Conservation (phyloP, 1,284 basidiomycete species). For the Ganoderma boninense region DNA sequence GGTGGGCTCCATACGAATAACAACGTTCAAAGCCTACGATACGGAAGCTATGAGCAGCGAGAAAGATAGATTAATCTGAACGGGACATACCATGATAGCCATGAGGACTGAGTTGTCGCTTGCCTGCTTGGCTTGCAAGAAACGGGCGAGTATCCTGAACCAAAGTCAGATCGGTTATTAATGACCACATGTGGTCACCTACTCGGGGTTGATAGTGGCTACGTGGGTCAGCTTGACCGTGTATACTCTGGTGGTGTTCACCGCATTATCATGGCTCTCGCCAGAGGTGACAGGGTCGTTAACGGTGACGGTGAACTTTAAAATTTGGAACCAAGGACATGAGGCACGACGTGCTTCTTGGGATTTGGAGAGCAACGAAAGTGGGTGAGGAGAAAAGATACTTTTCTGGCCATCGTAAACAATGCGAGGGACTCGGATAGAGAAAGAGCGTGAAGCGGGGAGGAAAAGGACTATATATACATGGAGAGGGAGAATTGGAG, state of each 20-base stretch:
- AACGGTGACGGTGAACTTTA: slow-evolving; percentile 69
- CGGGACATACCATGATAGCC: slow-evolving; percentile 66
- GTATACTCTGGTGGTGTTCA: slow-evolving; percentile 56
- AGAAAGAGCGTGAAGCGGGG: too few relatives aligned
- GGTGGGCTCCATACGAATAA: slow-evolving; percentile 77
- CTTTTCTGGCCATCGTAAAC: slow-evolving; percentile 84
- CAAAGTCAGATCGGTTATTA: not conserved
- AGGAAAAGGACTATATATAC: too few relatives aligned
- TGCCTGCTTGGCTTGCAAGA: slow-evolving; percentile 70
- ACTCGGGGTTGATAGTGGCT: slow-evolving; percentile 81
- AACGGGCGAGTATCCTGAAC: slow-evolving; percentile 67
- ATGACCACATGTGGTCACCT: slow-evolving; percentile 34
- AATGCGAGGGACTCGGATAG: slow-evolving; percentile 49
- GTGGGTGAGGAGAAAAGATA: slow-evolving; percentile 63
- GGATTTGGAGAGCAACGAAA: slow-evolving; percentile 58
- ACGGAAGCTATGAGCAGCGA: not conserved
- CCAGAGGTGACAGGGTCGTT: slow-evolving; percentile 42
- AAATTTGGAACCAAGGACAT: slow-evolving; percentile 7
- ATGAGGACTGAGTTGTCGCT: slow-evolving; percentile 76
- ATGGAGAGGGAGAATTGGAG: too few relatives aligned
- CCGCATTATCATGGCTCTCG: slow-evolving; percentile 10
- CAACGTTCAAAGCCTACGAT: slow-evolving; percentile 73
- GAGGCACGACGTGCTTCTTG: slow-evolving; percentile 51
- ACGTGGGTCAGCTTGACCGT: slow-evolving; percentile 73
- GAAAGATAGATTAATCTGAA: slow-evolving; percentile 15